Percentiles rank a stretch among this genome's conserved stretches.
These are phyloP conservation scores for Arthrocladium fulminans DNA, from an alignment of 2,329 filamentous ascomycete species.

Conservation along the genomic window DNA sequence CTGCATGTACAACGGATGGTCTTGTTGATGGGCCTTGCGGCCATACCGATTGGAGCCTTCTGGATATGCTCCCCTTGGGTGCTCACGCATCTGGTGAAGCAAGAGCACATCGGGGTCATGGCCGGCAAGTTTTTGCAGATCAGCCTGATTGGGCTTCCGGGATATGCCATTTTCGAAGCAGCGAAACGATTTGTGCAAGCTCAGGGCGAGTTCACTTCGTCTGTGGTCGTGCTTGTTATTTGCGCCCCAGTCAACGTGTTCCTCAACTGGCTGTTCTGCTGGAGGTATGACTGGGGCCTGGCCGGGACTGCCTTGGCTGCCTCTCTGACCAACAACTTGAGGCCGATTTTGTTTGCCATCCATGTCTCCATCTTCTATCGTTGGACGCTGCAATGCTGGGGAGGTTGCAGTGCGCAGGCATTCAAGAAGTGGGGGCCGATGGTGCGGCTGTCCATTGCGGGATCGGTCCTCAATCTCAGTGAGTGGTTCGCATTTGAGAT, in stretches of 20 bases:
- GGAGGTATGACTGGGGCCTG: conserved; percentile 48
- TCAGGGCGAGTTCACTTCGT: conserved; percentile 62
- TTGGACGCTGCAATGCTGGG: conserved; percentile 58
- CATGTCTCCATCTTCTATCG: conserved; percentile 38
- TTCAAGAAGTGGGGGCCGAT: conserved; percentile 62
- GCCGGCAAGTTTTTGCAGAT: conserved; percentile 59
- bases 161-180: conserved; percentile 58
- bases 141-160: conserved; percentile 57
- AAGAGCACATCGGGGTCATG: conserved; percentile 51
- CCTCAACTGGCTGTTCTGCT: conserved; percentile 61
- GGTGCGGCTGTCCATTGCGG: conserved; percentile 68
- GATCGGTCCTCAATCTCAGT: conserved; percentile 74
- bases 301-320: conserved; percentile 63
- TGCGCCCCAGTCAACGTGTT: conserved; percentile 65
- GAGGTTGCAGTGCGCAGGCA: conserved; percentile 54
- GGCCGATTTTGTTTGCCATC: conserved; percentile 53
- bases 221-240: conserved; percentile 66
- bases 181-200: conserved; percentile 71
- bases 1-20: conserved; percentile 64
- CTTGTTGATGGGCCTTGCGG: conserved; percentile 56
- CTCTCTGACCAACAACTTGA: conserved; percentile 55
- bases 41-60: conserved; percentile 54
- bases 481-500: conserved; percentile 80
- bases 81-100: conserved; percentile 53
- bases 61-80: conserved; percentile 55